Evolutionary conservation across 192 early-diverging fungal species (phyloP), one percentile per base, ranked within the genome.

Genomic region (Linnemannia exigua): DNA sequence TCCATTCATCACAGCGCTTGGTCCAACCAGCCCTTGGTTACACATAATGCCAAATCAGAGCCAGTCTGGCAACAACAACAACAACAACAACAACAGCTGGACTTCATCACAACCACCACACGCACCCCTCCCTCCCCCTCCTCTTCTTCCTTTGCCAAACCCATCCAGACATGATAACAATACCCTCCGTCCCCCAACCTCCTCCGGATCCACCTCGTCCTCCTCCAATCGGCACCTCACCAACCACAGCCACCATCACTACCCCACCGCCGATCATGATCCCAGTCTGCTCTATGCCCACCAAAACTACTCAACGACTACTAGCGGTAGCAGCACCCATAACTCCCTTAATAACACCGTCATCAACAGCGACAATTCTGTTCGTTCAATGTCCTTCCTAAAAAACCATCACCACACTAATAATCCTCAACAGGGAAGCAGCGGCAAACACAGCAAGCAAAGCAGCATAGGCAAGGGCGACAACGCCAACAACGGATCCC

Each of bases 1-100:
- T 33, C 70, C 28, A n/a, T n/a, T n/a, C n/a, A n/a, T 72, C 46
- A 44, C 19, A 47, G 25, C 41, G 46, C 70, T 47, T 47, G 44
- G 25, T 31, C 41, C 25, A 16, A 72, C 70, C 46, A n/a, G 44
- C 20, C n/a, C 66, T 20, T 79, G 61, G 72, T 74, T 79, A 79
- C 70, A 79, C 77, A 71, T 36, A 75, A 75, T 76, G 74, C 11
- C 80, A 46, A n/a, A 77, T 77, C 81, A 71, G 70, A 70, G 81
- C 70, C 81, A 82, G 63, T 19, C 71, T 41, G 19, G 44, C 38
- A 31, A 51, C 31, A 50, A 46, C 58, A 47, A n/a, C 67, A n/a
- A 12, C 33, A 54, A 36, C 68, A 33, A 38, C 41, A 36, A 75
- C 38, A 1, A 63, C 31, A 37, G 31, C 58, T 63, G 58, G 58